A percentile compares a stretch with the other conserved stretches of the same genome.
Evolutionary conservation across 805 yeast species (phyloP).

Genomic region (Ogataea allantospora): DNA sequence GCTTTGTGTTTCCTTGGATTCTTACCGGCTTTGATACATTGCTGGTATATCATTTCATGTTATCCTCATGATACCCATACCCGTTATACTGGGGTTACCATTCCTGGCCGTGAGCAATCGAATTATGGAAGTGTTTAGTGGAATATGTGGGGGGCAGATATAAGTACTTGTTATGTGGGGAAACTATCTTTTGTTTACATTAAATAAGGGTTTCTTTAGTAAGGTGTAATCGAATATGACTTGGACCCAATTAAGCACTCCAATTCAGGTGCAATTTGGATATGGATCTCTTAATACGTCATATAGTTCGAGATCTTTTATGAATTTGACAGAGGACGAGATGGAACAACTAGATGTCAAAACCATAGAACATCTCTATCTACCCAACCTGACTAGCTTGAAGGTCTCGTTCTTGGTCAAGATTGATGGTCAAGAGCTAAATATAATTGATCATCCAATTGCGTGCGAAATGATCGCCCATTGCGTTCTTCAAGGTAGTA

Average conservation of each 20-base stretch:
- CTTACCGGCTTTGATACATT: constrained; percentile 75
- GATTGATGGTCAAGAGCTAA: constrained; percentile 12
- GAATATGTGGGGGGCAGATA: constrained; percentile 16
- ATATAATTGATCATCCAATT: constrained; percentile 11
- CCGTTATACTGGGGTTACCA: constrained; percentile 32
- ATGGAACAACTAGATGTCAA: not conserved
- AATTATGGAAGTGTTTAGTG: constrained; percentile 33
- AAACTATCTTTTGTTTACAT: constrained; percentile 1
- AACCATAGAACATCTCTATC: constrained; percentile 3
- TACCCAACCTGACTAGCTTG: constrained; percentile 10
- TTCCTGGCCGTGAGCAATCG: constrained; percentile 36
- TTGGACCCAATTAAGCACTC: not conserved
- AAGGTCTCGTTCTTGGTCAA: constrained; percentile 10
- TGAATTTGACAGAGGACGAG: not conserved
- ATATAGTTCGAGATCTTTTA: not conserved
- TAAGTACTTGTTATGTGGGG: constrained; percentile 1
- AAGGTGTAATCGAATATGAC: not conserved
- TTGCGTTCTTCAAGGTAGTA: constrained; percentile 15
- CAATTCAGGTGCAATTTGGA: not conserved
- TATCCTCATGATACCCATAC: constrained; percentile 50
- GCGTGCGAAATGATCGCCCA: constrained; percentile 22
- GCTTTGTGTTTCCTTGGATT: constrained; percentile 69
- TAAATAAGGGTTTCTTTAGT: not conserved
- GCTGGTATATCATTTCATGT: constrained; percentile 73
- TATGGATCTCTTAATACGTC: constrained; percentile 2